These are phyloP conservation scores for Lachnellula occidentalis DNA, from an alignment of 2,329 filamentous ascomycete genomes.

Conservation along the genomic window DNA sequence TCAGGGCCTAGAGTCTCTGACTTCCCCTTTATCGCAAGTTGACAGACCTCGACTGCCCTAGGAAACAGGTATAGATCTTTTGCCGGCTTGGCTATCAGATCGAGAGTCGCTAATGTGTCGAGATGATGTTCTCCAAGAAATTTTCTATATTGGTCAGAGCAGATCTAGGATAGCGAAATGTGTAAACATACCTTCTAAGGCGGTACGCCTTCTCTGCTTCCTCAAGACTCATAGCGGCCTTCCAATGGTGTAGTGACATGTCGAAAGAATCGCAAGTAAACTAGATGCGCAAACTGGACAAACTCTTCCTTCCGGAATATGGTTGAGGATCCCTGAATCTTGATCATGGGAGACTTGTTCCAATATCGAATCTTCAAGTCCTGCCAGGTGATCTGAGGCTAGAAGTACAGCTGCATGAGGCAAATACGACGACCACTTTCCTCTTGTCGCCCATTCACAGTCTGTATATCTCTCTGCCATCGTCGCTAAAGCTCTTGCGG, in stretches of 20 bases:
- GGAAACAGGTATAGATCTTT: slow-evolving; percentile 3
- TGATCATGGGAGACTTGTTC: background rate
- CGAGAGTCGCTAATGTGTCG: background rate
- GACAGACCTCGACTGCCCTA: background rate
- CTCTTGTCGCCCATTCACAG: background rate
- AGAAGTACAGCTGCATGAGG: slow-evolving; percentile 1
- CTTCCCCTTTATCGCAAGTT: background rate
- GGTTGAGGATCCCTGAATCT: background rate
- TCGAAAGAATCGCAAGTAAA: too few relatives aligned
- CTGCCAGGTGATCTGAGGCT: background rate
- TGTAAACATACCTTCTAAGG: background rate
- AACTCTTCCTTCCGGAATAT: too few relatives aligned
- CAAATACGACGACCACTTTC: slow-evolving; percentile 1
- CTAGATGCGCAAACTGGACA: too few relatives aligned
- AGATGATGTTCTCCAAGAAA: background rate
- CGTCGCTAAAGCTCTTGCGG: background rate
- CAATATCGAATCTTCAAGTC: background rate
- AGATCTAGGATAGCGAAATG: background rate
- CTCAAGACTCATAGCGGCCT: too few relatives aligned
- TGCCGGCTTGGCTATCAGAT: background rate
- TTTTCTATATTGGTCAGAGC: background rate
- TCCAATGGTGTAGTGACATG: too few relatives aligned
- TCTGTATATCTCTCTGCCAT: background rate
- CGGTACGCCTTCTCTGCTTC: too few relatives aligned
- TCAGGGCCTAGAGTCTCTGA: background rate